Percentiles rank a stretch among this genome's conserved stretches.
Conservation (phyloP, 768 basidiomycete species). For the Rhizopogon vesiculosus region DNA sequence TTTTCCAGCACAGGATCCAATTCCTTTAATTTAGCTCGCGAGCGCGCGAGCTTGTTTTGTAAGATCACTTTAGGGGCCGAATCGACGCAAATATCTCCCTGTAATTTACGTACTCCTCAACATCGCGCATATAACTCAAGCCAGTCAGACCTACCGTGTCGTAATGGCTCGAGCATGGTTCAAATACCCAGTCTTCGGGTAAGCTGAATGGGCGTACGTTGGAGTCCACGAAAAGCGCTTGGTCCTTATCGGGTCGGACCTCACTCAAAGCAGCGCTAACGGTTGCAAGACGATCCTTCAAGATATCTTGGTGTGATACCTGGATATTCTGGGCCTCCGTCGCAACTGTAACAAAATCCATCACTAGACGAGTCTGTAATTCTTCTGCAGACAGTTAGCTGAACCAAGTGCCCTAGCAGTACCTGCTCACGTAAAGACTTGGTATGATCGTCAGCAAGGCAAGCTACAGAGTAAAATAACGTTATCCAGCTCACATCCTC, state of each 20-base stretch:
- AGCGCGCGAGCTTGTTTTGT: constrained; percentile 69
- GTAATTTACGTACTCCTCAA: constrained; percentile 1
- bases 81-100: constrained; percentile 55
- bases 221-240: constrained; percentile 66
- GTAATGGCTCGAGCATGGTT: constrained; percentile 70
- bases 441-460: constrained; percentile 9
- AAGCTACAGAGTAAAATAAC: constrained; percentile 6
- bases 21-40: constrained; percentile 60
- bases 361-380: constrained; percentile 62
- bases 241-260: constrained; percentile 58
- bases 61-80: constrained; percentile 70
- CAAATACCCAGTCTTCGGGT: constrained; percentile 69
- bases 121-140: neutral
- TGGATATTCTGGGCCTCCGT: constrained; percentile 58
- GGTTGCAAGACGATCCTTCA: constrained; percentile 45
- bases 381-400: constrained; percentile 39
- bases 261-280: constrained; percentile 45
- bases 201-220: constrained; percentile 63
- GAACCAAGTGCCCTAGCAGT: neutral
- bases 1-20: constrained; percentile 49
- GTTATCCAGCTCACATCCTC: constrained; percentile 56
- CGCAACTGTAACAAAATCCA: constrained; percentile 50
- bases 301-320: constrained; percentile 48
- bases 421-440: constrained; percentile 62
- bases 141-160: constrained; percentile 52